Percentiles rank a stretch among this genome's conserved stretches.
Conservation (phyloP, 140 eudicot species). For the Cichorium intybus region DNA sequence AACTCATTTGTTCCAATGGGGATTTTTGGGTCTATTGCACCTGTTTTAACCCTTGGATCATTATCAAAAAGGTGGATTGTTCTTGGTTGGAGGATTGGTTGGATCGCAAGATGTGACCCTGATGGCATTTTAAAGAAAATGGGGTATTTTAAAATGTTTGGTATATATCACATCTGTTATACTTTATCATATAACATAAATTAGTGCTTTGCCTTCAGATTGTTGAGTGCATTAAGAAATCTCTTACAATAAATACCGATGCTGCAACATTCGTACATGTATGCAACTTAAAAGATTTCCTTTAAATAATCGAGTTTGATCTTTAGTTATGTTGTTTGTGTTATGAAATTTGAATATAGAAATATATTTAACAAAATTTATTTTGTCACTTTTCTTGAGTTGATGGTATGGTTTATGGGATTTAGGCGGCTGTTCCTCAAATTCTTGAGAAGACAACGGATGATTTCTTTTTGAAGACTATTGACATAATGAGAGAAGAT, state of each 20-base stretch:
- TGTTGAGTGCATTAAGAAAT: slow-evolving; percentile 43
- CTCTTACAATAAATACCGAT: slow-evolving; percentile 39
- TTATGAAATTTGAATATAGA: neutral
- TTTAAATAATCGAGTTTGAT: too few relatives aligned
- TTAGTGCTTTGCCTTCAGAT: slow-evolving; percentile 36
- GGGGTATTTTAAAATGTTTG: slow-evolving; percentile 41
- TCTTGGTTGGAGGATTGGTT: slow-evolving; percentile 89
- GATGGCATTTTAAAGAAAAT: slow-evolving; percentile 43
- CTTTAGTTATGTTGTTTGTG: slow-evolving; percentile 3
- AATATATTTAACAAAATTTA: too few relatives aligned
- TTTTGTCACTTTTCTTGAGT: neutral
- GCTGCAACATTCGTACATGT: slow-evolving; percentile 70
- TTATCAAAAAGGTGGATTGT: slow-evolving; percentile 81
- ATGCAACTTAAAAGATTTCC: too few relatives aligned
- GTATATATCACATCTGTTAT: too few relatives aligned
- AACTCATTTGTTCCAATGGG: slow-evolving; percentile 68
- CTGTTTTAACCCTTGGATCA: slow-evolving; percentile 74
- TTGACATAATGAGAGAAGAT: slow-evolving; percentile 36
- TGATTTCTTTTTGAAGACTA: slow-evolving; percentile 43
- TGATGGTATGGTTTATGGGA: slow-evolving; percentile 7
- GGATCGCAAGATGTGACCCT: slow-evolving; percentile 66
- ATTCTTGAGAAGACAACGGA: slow-evolving; percentile 57
- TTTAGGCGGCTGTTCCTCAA: slow-evolving; percentile 79
- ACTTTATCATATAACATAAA: neutral
- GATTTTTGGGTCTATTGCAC: slow-evolving; percentile 51